phyloP scores from a whole-genome alignment of 768 basidiomycete species.

The Boletus patriciae region DNA sequence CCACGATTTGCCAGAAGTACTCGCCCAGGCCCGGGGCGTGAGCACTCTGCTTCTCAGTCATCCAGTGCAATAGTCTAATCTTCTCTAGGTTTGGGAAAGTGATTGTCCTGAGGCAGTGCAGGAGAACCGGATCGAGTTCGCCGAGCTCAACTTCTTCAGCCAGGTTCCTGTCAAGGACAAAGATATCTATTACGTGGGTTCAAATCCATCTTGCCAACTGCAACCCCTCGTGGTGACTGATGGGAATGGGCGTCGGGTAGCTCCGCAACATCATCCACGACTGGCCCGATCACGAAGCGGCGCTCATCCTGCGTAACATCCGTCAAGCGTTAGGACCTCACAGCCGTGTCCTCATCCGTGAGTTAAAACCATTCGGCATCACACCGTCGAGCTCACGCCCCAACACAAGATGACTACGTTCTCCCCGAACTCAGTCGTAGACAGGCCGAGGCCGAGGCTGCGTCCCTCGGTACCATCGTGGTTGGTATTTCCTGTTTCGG shows the following conservation, averaged over 20 bases:
- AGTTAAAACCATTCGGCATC: not conserved
- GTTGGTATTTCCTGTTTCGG: conserved; percentile 9
- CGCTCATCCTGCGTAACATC: conserved; percentile 30
- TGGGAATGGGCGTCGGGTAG: not conserved
- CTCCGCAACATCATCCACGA: conserved; percentile 32
- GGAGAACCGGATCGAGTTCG: conserved; percentile 31
- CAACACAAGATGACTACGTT: conserved; percentile 26
- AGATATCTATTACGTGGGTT: conserved; percentile 36
- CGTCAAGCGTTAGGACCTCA: conserved; percentile 30
- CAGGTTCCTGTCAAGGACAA: conserved; percentile 26
- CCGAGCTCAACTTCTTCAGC: conserved; percentile 31
- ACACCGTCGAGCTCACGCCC: not conserved
- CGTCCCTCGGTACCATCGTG: conserved; percentile 9
- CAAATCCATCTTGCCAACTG: not conserved
- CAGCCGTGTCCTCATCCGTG: conserved; percentile 35
- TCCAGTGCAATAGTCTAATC: not conserved
- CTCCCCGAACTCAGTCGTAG: conserved; percentile 17
- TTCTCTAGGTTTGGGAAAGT: conserved; percentile 24
- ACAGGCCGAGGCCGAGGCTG: conserved; percentile 14
- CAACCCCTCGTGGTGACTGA: not conserved
- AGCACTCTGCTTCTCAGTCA: not conserved
- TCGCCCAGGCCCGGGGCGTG: conserved; percentile 24
- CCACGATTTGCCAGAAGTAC: conserved; percentile 31
- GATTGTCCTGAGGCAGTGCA: conserved; percentile 25
- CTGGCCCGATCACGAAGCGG: conserved; percentile 34